Evolutionary conservation across 768 basidiomycete genomes (phyloP).

Genomic region (Collybiopsis luxurians): DNA sequence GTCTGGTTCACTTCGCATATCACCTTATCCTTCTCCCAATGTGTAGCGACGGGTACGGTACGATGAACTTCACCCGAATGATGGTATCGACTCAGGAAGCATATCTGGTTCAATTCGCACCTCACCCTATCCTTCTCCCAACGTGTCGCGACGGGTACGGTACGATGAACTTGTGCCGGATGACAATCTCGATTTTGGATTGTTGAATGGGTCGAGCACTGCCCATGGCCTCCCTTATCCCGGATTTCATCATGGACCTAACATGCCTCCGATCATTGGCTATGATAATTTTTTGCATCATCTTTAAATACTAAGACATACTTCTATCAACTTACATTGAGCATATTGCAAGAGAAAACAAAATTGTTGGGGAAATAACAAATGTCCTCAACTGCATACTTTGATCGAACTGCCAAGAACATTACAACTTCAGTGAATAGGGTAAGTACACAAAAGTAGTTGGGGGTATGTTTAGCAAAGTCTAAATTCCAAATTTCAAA

Average conservation of each 20-base stretch:
- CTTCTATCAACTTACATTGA: too few species aligned
- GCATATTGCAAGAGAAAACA: too few species aligned
- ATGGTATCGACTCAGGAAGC: constrained; percentile 3
- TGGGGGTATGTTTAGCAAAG: too few species aligned
- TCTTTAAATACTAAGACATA: too few species aligned
- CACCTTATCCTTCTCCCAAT: constrained; percentile 59
- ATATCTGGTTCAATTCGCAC: constrained; percentile 2
- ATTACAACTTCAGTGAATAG: too few species aligned
- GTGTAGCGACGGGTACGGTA: constrained; percentile 58
- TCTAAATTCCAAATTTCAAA: too few species aligned
- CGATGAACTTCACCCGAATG: constrained; percentile 42
- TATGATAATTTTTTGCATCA: too few species aligned
- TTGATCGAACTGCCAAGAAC: too few species aligned
- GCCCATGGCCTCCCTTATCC: not conserved
- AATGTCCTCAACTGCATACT: too few species aligned
- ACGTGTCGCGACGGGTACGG: constrained; percentile 55
- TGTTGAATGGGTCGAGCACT: constrained; percentile 1
- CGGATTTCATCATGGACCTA: not conserved
- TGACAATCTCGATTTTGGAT: constrained; percentile 6
- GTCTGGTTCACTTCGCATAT: not conserved
- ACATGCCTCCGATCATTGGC: constrained; percentile 1
- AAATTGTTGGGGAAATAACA: too few species aligned
- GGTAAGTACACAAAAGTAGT: too few species aligned
- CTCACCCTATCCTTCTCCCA: constrained; percentile 56
- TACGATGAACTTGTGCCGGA: constrained; percentile 48